phyloP scores from a whole-genome alignment of 495 filamentous ascomycete species.

The Jackrogersella minutella region DNA sequence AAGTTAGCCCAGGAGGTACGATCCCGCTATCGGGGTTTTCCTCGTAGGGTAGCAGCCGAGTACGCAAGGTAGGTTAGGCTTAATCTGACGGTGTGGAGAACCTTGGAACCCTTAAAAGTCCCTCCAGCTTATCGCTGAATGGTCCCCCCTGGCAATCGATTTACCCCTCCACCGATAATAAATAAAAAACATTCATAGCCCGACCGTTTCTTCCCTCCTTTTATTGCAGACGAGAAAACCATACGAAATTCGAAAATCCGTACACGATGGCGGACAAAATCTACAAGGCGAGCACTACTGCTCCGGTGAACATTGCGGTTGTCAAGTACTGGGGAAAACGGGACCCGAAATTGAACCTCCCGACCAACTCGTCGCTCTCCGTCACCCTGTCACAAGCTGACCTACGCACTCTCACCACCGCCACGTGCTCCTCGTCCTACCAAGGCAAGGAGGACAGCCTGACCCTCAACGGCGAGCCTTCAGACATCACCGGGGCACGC shows the following conservation, averaged over 20 bases:
- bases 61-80: too few species aligned
- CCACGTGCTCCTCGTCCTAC: constrained; percentile 84
- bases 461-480: constrained; percentile 80
- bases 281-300: constrained; percentile 92
- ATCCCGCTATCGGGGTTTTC: constrained; percentile 4
- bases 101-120: too few species aligned
- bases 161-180: constrained; percentile 1
- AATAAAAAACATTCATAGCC: constrained; percentile 7
- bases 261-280: constrained; percentile 62
- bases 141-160: neutral
- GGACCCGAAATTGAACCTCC: constrained; percentile 89
- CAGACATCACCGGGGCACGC: constrained; percentile 85
- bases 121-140: too few species aligned
- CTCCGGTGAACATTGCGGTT: constrained; percentile 98
- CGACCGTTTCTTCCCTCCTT: constrained; percentile 15
- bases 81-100: too few species aligned
- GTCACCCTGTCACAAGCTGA: constrained; percentile 95
- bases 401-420: constrained; percentile 93
- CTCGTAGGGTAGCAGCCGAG: neutral
- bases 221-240: neutral
- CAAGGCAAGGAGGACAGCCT: constrained; percentile 71
- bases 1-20: too few species aligned
- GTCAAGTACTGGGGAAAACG: constrained; percentile 99
- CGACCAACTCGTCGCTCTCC: constrained; percentile 95
- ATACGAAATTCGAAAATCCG: neutral